Conservation (phyloP, 2,329 filamentous ascomycete species). For the Diaporthe destruens region DNA sequence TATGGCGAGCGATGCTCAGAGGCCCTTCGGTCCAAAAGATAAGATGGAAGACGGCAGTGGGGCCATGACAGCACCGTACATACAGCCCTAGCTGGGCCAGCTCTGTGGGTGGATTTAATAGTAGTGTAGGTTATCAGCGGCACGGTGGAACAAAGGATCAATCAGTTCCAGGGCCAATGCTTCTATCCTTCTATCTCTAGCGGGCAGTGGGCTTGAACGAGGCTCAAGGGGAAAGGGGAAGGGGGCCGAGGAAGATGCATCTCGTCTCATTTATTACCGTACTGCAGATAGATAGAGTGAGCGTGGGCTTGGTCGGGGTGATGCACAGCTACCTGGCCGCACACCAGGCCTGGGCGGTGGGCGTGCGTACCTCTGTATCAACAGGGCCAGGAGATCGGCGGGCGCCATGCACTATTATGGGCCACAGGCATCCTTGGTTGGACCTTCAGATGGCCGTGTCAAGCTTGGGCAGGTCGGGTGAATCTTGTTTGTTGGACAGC, state of each 20-base stretch:
- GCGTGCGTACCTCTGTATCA: slow-evolving; percentile 25
- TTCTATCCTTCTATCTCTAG: background rate
- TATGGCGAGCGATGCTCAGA: slow-evolving; percentile 18
- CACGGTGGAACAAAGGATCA: slow-evolving; percentile 12
- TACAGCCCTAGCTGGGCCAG: slow-evolving; percentile 31
- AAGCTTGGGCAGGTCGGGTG: background rate
- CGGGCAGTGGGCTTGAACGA: background rate
- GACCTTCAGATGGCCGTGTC: slow-evolving; percentile 3
- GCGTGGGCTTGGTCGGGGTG: background rate
- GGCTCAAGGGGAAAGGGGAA: slow-evolving; percentile 2
- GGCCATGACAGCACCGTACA: slow-evolving; percentile 41
- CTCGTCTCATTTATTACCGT: slow-evolving; percentile 5
- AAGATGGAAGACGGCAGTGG: slow-evolving; percentile 36
- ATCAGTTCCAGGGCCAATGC: background rate
- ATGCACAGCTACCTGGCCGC: slow-evolving; percentile 9
- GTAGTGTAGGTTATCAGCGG: background rate
- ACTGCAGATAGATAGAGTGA: slow-evolving; percentile 18
- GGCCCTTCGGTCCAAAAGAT: slow-evolving; percentile 24
- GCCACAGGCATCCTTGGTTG: slow-evolving; percentile 29
- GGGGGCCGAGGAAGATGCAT: slow-evolving; percentile 11
- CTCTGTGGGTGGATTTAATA: slow-evolving; percentile 9
- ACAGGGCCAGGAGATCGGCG: slow-evolving; percentile 5
- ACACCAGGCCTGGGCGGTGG: background rate
- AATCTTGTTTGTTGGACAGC: slow-evolving; percentile 17
- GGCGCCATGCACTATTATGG: slow-evolving; percentile 31